A percentile compares a stretch with the other conserved stretches of the same genome.
Evolutionary conservation across 2,329 filamentous ascomycete species (phyloP).

Genomic region (Aureobasidium subglaciale): DNA sequence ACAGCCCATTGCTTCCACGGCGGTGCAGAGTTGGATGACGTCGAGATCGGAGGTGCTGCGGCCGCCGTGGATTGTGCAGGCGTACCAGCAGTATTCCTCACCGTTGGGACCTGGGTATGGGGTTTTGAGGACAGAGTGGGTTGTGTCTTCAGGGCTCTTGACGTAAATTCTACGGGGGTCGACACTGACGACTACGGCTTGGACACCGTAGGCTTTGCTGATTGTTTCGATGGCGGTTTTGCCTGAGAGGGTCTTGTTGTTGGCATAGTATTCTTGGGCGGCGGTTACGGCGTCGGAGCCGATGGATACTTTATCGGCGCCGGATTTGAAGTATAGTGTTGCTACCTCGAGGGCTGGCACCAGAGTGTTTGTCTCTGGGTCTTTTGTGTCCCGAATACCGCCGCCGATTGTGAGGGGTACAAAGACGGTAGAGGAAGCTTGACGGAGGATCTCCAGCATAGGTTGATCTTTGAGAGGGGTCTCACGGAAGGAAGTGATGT

Average conservation of each 20-base stretch:
- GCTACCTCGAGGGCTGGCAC: conserved; percentile 90
- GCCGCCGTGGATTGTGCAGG: conserved; percentile 93
- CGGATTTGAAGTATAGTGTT: conserved; percentile 93
- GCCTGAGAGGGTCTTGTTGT: conserved; percentile 62
- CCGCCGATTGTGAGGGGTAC: conserved; percentile 93
- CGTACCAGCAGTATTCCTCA: conserved; percentile 87
- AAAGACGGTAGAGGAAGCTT: conserved; percentile 84
- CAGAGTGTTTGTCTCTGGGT: conserved; percentile 70
- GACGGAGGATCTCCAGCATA: conserved; percentile 89
- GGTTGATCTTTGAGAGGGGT: conserved; percentile 85
- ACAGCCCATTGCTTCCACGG: conserved; percentile 91
- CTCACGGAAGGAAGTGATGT: conserved; percentile 97
- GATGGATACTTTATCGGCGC: conserved; percentile 96
- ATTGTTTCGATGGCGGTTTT: conserved; percentile 94
- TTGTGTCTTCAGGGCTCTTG: conserved; percentile 57
- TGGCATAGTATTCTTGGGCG: conserved; percentile 80
- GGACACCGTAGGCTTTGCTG: conserved; percentile 84
- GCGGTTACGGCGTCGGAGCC: conserved; percentile 90
- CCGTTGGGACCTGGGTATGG: conserved; percentile 63
- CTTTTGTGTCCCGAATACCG: conserved; percentile 86
- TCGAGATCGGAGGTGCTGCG: conserved; percentile 91
- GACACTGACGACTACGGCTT: conserved; percentile 92
- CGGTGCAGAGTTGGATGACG: conserved; percentile 77
- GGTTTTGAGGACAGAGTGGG: conserved; percentile 70
- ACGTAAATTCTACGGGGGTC: conserved; percentile 92